phyloP scores from a whole-genome alignment of 805 yeast species.

The Phaffomyces thermotolerans region DNA sequence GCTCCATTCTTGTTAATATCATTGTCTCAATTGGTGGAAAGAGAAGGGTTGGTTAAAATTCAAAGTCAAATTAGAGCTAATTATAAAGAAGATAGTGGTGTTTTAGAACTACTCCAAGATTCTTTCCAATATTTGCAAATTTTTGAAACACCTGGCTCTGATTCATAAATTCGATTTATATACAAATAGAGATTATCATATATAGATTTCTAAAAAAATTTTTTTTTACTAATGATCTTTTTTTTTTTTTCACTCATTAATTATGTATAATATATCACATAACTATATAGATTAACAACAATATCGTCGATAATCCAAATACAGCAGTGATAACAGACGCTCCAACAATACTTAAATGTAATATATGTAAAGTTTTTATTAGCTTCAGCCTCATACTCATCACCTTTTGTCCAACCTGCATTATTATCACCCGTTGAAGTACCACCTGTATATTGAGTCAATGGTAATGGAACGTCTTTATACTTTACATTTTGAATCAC shows the following conservation, averaged over 20 bases:
- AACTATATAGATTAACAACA: neutral
- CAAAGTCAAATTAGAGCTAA: slow-evolving; percentile 64
- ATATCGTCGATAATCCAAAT: slow-evolving; percentile 29
- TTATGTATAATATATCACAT: neutral
- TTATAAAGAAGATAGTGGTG: slow-evolving; percentile 51
- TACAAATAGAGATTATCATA: too few relatives aligned
- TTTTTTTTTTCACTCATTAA: neutral
- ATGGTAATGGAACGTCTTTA: slow-evolving; percentile 44
- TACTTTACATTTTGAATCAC: slow-evolving; percentile 37
- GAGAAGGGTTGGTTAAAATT: slow-evolving; percentile 74
- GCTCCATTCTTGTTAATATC: slow-evolving; percentile 60
- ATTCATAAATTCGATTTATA: slow-evolving; percentile 6
- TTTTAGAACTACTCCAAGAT: slow-evolving; percentile 48
- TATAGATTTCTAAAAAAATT: too few relatives aligned
- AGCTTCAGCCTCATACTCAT: slow-evolving; percentile 11
- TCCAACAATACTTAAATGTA: slow-evolving; percentile 60
- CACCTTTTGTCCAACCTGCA: slow-evolving; percentile 41
- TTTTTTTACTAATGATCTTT: neutral
- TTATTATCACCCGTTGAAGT: slow-evolving; percentile 58
- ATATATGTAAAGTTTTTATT: slow-evolving; percentile 27
- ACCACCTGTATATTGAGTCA: slow-evolving; percentile 59
- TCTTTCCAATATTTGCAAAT: slow-evolving; percentile 36
- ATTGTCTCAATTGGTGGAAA: slow-evolving; percentile 54
- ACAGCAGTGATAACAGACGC: slow-evolving; percentile 52
- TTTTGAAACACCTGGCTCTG: slow-evolving; percentile 13